Base-by-base conservation (phyloP, 306 rosid genomes). In the Lithocarpus polystachyus region DNA sequence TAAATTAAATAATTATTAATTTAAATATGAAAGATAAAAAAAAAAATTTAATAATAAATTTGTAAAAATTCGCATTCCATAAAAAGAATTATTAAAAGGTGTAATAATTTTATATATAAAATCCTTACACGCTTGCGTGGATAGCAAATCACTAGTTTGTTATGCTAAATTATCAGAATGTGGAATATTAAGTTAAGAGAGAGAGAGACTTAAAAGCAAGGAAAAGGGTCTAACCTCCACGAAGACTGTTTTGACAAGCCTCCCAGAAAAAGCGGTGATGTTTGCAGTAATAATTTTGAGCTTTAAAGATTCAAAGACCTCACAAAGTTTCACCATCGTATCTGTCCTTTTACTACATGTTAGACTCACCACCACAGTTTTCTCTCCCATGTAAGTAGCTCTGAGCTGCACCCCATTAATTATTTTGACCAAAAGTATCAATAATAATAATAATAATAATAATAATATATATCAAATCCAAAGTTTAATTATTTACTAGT, bases 321-420 rank as follows among this genome's bases (percentile, higher is more conserved):
- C 88, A 23, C 99, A 96, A 40, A 96, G 76, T 83, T 93, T 96
- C 29, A 91, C 97, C 90, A 92, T 96, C 82, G 99, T 93, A 75
- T 90, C 93, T 55, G 88, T 88, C 78, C 92, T 87, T 78, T 96
- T 91, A 57, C 88, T 91, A 57, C 99, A 96, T 14, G 92, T 90
- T 93, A 96, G 84, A 77, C 91, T 93, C 77, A 93, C 97, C 72
- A 89, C 93, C 43, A 89, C 55, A 5, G 89, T 93, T 71, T 79
- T 93, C 77, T 91, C 97, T 33, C 93, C 92, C 97, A 90, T 92
- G 82, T 84, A 82, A 20, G 90, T 87, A 2, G 90, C 96, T 78
- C 88, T 82, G 13, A 96, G 84, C 99, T 93, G 90, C 86, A 75
- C 55, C 2, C 77, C 79, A 81, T 72, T 74, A 48, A 35, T 33